Evolutionary conservation across 2,329 filamentous ascomycete species (phyloP), one percentile per base, ranked within the genome.

Genomic region (Hypoxylon sp.): DNA sequence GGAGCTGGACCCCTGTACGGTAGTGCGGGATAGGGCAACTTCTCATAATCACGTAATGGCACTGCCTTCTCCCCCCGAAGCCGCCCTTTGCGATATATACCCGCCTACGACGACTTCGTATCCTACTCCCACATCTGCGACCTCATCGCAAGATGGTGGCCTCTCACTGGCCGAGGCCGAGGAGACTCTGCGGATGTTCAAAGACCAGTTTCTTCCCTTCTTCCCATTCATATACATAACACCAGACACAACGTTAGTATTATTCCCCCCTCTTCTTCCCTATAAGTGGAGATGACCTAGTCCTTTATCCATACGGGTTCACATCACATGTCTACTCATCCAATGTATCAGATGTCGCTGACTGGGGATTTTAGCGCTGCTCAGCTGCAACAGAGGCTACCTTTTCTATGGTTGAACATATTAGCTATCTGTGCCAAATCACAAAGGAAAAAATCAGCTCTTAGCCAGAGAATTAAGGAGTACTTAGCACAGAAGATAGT

Each of bases 331-430:
- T 23, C 10, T 21, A 43, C 38, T 19, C 41, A 10, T 53, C 2
- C 19, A 6, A 25, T 28, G 46, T 63, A 68, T 56, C 63, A 14
- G 13, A 21, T 13, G 17, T 63, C 23, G 14, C 69, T 75, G 25
- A 75, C 55, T 1, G 11, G 19, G 45, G 0, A 21, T 70, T 45
- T 0, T 56, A 76, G 75, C 51, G 73, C 73, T 43, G 66, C 62
- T 10, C 53, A 73, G 13, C 25, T 78, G 19, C 68, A 72, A 57
- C 69, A 60, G 17, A 62, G 71, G 10, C 68, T 68, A 19, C 77
- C 87, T 0, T 86, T 86, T 53, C 71, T 87, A 4, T 87, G 84
- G 81, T 71, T 85, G 7, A 81, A 80, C 36, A 84, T 88, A 50
- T 80, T 83, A 72, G 79, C 83, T 41, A 74, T 85, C 9, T 81